Conservation (phyloP, 345 rosid species). For the Viola odorata region DNA sequence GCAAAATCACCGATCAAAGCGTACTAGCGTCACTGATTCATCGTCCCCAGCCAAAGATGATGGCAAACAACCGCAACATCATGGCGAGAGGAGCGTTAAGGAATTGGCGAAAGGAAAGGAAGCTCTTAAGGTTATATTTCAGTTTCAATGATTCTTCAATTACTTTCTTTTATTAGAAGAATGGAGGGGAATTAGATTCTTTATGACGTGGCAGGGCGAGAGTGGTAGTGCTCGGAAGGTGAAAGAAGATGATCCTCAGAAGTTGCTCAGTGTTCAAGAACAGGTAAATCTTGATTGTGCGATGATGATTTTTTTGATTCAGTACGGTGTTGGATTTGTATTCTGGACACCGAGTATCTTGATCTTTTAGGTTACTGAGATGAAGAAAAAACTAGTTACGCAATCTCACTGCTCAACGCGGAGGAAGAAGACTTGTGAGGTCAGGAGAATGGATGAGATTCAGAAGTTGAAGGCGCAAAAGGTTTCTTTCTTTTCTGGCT, state of each 20-base stretch:
- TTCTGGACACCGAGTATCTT: neutral
- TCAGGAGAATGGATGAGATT: conserved; percentile 8
- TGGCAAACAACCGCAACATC: conserved; percentile 1
- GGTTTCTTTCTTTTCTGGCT: conserved; percentile 10
- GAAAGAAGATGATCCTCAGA: conserved; percentile 11
- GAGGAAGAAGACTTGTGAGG: conserved; percentile 7
- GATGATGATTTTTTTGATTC: neutral
- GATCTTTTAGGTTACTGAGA: conserved; percentile 15
- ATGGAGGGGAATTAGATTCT: neutral
- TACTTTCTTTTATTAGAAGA: neutral
- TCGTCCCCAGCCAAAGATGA: conserved; percentile 19
- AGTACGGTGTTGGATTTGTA: too few species aligned
- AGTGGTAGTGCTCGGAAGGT: conserved; percentile 4
- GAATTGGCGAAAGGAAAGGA: conserved; percentile 21
- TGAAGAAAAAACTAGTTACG: conserved; percentile 19
- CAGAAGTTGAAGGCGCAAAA: conserved; percentile 28
- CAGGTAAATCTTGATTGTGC: conserved; percentile 11
- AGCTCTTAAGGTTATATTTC: conserved; percentile 18
- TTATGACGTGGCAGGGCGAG: conserved; percentile 14
- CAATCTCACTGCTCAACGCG: conserved; percentile 16
- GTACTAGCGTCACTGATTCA: conserved; percentile 29
- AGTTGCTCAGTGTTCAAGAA: conserved; percentile 15
- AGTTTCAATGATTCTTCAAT: neutral
- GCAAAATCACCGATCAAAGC: conserved; percentile 55
- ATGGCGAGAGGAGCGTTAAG: conserved; percentile 5